Base-by-base conservation (phyloP, 2,329 filamentous ascomycete species). In the Thielaviopsis ethacetica region DNA sequence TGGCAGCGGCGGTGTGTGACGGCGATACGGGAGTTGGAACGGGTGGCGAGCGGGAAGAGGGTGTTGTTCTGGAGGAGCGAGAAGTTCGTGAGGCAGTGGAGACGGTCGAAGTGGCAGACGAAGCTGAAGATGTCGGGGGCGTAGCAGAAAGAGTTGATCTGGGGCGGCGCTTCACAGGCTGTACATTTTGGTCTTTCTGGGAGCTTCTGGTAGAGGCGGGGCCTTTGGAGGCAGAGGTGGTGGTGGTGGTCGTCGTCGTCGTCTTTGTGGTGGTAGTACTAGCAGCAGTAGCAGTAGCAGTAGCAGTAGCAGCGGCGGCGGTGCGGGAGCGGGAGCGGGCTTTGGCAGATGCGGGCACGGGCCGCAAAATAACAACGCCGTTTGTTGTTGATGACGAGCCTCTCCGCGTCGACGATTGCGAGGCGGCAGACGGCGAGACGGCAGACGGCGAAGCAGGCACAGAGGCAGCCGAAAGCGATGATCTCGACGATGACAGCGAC, bases 21-120 rank as follows among this genome's bases (percentile, higher is more conserved):
- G 65, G 70, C 68, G 78, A 83, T 44, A 44, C 17, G 76, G 65
- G 78, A 75, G 53, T 77, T 80, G 53, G 81, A 74, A 63, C 84
- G 77, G 69, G 76, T 79, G 66, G 90, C 80, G 61, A 82, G 79
- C 57, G 88, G 86, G 73, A 84, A 84, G 67, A 85, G 77, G 49
- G 83, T 80, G 67, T 75, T 72, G 67, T 73, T 74, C 69, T 71
- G 70, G 54, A 66, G 70, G 50, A 53, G 41, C 53, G 55, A 56
- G 52, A 61, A 57, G 54, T 50, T 59, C 54, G 53, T 58, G 52
- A 56, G 56, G 49, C 15, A 26, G 41, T 24, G 49, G 47, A 52
- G 17, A 41, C 34, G 26, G 53, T 52, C 17, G 52, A 51, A 27
- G 38, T 58, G 5, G 58, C 26, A 49, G 54, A 34, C 26, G 51